Percentiles rank a stretch among this genome's conserved stretches.
phyloP scores from a whole-genome alignment of 1,139 yeast species.

The Spathaspora sp. region DNA sequence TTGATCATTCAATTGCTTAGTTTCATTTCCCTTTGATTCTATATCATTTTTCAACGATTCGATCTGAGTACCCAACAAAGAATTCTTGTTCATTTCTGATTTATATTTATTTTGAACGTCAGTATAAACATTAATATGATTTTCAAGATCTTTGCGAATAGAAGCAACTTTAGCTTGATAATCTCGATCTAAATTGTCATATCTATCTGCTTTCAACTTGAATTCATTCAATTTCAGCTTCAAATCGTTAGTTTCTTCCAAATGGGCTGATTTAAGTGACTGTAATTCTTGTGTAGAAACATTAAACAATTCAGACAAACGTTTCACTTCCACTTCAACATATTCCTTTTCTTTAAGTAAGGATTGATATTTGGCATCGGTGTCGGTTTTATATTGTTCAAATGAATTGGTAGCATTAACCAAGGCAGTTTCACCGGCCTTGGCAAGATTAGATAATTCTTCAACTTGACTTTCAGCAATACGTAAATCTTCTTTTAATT shows the following conservation, averaged over 20 bases:
- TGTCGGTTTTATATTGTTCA: slow-evolving; percentile 32
- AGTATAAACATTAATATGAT: slow-evolving; percentile 49
- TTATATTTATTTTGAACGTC: slow-evolving; percentile 58
- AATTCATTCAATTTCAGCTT: slow-evolving; percentile 23
- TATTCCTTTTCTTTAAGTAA: slow-evolving; percentile 24
- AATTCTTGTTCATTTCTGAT: slow-evolving; percentile 56
- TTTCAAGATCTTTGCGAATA: slow-evolving; percentile 44
- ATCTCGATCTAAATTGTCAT: slow-evolving; percentile 34
- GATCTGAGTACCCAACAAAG: slow-evolving; percentile 49
- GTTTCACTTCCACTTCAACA: slow-evolving; percentile 20
- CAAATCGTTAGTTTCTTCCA: slow-evolving; percentile 22
- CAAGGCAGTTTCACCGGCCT: slow-evolving; percentile 43
- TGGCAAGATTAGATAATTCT: slow-evolving; percentile 40
- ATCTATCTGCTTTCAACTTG: slow-evolving; percentile 32
- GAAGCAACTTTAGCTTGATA: slow-evolving; percentile 33
- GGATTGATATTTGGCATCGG: slow-evolving; percentile 21
- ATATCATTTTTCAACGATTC: slow-evolving; percentile 44
- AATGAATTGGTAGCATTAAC: slow-evolving; percentile 38
- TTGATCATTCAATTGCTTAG: slow-evolving; percentile 31
- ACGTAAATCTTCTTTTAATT: slow-evolving; percentile 35
- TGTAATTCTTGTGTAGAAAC: slow-evolving; percentile 18
- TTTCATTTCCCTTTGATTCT: slow-evolving; percentile 33
- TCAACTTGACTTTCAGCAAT: slow-evolving; percentile 39
- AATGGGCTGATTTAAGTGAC: slow-evolving; percentile 15
- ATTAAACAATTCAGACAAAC: slow-evolving; percentile 17